Conservation (phyloP, 371 early-diverging fungal species). For the Dichotomocladium elegans region DNA sequence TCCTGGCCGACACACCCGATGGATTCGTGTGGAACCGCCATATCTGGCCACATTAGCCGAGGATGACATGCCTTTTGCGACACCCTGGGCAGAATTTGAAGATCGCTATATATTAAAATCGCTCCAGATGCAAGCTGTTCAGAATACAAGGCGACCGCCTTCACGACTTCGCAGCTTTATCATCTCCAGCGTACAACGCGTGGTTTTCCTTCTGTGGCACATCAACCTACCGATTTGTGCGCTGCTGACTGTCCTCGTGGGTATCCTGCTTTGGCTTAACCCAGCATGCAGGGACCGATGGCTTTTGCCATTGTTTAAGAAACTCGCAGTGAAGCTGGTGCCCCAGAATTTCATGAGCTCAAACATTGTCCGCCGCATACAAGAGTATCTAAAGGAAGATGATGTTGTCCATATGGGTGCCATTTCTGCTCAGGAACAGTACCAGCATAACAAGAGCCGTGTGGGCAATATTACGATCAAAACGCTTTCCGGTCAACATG, state of each 20-base stretch:
- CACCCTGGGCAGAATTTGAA: not conserved
- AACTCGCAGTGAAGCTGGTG: constrained; percentile 5
- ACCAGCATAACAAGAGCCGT: constrained; percentile 13
- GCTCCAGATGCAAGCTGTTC: not conserved
- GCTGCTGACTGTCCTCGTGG: constrained; percentile 16
- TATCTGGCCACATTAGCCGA: constrained; percentile 6
- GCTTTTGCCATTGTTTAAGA: constrained; percentile 19
- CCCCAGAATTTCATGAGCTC: not conserved
- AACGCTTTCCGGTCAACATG: constrained; percentile 31
- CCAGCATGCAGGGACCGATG: constrained; percentile 22
- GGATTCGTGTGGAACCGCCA: constrained; percentile 13
- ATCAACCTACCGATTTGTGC: constrained; percentile 25
- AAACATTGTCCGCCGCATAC: constrained; percentile 4
- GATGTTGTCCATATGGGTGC: constrained; percentile 30
- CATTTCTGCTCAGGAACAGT: constrained; percentile 28
- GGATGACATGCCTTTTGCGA: not conserved
- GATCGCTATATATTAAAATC: not conserved
- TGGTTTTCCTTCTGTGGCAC: constrained; percentile 4
- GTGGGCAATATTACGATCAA: constrained; percentile 19
- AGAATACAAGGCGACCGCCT: not conserved
- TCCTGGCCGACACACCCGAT: constrained; percentile 15
- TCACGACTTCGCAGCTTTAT: constrained; percentile 6
- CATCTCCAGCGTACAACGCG: not conserved
- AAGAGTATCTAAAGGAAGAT: constrained; percentile 16
- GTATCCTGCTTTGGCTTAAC: constrained; percentile 29